Conservation (phyloP, 176 grass and related monocot genomes). For the Juncus inflexus region DNA sequence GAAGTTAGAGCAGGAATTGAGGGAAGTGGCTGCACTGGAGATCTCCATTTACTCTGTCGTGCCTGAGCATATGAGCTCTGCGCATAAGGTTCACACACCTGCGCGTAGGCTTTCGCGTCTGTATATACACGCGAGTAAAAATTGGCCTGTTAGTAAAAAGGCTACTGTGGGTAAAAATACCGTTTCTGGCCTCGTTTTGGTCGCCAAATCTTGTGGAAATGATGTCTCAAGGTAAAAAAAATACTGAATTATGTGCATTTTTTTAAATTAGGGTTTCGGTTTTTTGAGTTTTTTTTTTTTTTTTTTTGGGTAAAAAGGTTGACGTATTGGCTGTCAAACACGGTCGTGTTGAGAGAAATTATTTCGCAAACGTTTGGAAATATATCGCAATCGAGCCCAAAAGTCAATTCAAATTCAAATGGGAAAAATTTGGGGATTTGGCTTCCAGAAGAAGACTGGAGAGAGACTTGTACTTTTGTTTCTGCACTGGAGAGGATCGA, state of each 20-base stretch:
- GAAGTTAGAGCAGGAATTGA: conserved; percentile 56
- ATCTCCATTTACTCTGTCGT: conserved; percentile 70
- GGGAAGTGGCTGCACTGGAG: conserved; percentile 84
- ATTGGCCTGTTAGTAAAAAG: conserved; percentile 60
- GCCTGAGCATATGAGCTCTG: conserved; percentile 77
- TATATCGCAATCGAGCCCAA: conserved; percentile 28
- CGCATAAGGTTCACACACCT: conserved; percentile 79
- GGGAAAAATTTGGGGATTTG: conserved; percentile 38
- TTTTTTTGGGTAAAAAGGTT: conserved; percentile 51
- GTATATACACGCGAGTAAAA: conserved; percentile 77
- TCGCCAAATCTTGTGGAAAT: conserved; percentile 75
- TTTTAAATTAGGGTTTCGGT: neutral
- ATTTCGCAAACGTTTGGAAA: conserved; percentile 56
- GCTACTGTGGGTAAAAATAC: conserved; percentile 58
- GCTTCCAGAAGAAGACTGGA: conserved; percentile 59
- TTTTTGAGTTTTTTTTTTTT: conserved; percentile 16
- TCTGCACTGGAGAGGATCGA: conserved; percentile 78
- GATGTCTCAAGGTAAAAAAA: conserved; percentile 77
- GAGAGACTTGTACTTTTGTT: conserved; percentile 48
- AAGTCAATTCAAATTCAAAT: conserved; percentile 33
- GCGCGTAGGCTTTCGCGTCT: conserved; percentile 72
- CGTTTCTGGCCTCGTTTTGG: conserved; percentile 67
- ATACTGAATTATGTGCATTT: neutral
- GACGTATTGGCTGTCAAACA: conserved; percentile 96
- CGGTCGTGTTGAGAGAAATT: conserved; percentile 75